These are phyloP conservation scores for Exophiala spinifera DNA, from an alignment of 2,329 filamentous ascomycete genomes.

Conservation along the genomic window DNA sequence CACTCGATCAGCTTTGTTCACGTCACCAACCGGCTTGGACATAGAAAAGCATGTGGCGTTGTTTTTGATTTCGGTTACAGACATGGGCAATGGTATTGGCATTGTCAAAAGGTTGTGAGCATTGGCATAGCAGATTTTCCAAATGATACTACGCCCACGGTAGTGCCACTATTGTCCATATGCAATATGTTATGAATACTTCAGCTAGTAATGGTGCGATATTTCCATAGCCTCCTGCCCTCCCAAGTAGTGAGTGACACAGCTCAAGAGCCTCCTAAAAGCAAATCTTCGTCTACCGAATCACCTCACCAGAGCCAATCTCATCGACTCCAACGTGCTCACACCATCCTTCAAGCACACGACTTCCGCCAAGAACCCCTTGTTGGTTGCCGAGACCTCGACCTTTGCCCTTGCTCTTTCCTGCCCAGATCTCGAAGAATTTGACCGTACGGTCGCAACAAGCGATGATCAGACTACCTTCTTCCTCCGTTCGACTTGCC, in stretches of 20 bases:
- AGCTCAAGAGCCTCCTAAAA: neutral
- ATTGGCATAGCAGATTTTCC: no score
- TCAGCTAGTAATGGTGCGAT: neutral
- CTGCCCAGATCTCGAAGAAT: conserved; percentile 93
- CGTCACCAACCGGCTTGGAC: no score
- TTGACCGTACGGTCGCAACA: conserved; percentile 89
- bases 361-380: conserved; percentile 73
- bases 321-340: conserved; percentile 73
- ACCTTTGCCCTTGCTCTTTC: conserved; percentile 54
- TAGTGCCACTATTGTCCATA: neutral
- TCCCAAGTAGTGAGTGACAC: no score
- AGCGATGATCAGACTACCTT: conserved; percentile 86
- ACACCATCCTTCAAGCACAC: conserved; percentile 71
- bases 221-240: no score
- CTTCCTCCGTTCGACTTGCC: conserved; percentile 58
- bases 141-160: no score
- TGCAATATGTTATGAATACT: neutral
- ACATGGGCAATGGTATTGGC: no score
- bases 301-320: conserved; percentile 47
- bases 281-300: conserved; percentile 54
- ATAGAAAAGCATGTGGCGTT: no score
- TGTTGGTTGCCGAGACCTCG: conserved; percentile 36
- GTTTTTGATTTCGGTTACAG: no score
- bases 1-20: no score
- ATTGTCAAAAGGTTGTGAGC: no score